A percentile compares a stretch with the other conserved stretches of the same genome.
phyloP scores from a whole-genome alignment of 2,329 filamentous ascomycete genomes.

The Venturia effusa region DNA sequence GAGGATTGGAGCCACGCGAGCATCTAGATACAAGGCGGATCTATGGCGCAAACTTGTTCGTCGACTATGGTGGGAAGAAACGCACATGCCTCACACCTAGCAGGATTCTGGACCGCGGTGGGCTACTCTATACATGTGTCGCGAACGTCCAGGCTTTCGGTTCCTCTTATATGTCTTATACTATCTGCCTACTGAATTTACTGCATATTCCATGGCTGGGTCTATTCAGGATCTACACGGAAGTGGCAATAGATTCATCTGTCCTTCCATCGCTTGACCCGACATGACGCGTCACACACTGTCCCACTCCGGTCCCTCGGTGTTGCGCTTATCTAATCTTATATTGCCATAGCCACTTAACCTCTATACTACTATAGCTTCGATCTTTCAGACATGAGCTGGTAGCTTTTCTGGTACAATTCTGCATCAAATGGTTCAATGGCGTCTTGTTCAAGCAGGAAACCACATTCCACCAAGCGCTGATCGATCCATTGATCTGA shows the following conservation, averaged over 20 bases:
- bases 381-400: conserved; percentile 17
- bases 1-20: conserved; percentile 7
- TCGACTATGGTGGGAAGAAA: no score
- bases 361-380: conserved; percentile 16
- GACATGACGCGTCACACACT: not conserved
- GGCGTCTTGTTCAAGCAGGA: conserved; percentile 15
- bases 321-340: not conserved
- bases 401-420: conserved; percentile 18
- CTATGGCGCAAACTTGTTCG: not conserved
- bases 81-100: not conserved
- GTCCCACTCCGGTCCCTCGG: not conserved
- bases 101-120: not conserved
- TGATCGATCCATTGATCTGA: conserved; percentile 36
- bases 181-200: not conserved
- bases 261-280: not conserved
- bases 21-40: not conserved
- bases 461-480: not conserved
- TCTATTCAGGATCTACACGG: not conserved
- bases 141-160: not conserved
- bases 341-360: no score
- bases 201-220: not conserved
- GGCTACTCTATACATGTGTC: not conserved
- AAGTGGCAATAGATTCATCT: not conserved
- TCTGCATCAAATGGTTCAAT: conserved; percentile 17
- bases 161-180: not conserved